Evolutionary conservation across 2,329 filamentous ascomycete genomes (phyloP).

Genomic region (Fusarium longipes): DNA sequence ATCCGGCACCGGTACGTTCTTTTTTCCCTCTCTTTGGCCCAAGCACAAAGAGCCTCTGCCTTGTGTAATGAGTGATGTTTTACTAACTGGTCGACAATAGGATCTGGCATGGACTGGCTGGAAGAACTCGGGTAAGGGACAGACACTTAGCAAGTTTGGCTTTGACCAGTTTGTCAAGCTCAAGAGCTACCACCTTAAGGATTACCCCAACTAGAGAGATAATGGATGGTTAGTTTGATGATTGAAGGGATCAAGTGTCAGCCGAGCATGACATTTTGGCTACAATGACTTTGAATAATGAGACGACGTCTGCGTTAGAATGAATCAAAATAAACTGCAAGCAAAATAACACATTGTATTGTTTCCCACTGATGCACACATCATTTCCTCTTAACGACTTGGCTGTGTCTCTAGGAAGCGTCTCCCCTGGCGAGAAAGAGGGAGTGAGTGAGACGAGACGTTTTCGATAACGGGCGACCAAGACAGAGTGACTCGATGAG

Average conservation of each 20-base stretch:
- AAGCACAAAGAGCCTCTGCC: constrained; percentile 17
- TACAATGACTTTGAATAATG: constrained; percentile 32
- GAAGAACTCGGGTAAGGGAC: constrained; percentile 95
- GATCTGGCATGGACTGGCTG: constrained; percentile 97
- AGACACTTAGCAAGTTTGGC: constrained; percentile 88
- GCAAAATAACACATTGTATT: constrained; percentile 10
- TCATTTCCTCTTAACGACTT: constrained; percentile 36
- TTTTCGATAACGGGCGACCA: constrained; percentile 29
- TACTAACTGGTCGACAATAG: constrained; percentile 56
- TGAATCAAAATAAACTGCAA: constrained; percentile 28
- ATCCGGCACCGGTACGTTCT: constrained; percentile 81
- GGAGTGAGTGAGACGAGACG: constrained; percentile 30
- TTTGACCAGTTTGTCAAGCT: constrained; percentile 97
- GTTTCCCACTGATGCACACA: constrained; percentile 1
- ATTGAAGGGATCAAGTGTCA: not conserved
- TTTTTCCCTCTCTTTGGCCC: constrained; percentile 3
- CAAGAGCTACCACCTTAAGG: constrained; percentile 95
- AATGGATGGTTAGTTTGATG: not conserved
- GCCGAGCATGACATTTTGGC: constrained; percentile 11
- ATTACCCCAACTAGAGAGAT: constrained; percentile 69
- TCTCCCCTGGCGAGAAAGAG: constrained; percentile 14
- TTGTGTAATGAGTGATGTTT: constrained; percentile 10
- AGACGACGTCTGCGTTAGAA: constrained; percentile 15
- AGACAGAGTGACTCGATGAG: constrained; percentile 1
- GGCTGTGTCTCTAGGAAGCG: constrained; percentile 27